Evolutionary conservation across 2,329 filamentous ascomycete species (phyloP).

Genomic region (Colletotrichum musae): DNA sequence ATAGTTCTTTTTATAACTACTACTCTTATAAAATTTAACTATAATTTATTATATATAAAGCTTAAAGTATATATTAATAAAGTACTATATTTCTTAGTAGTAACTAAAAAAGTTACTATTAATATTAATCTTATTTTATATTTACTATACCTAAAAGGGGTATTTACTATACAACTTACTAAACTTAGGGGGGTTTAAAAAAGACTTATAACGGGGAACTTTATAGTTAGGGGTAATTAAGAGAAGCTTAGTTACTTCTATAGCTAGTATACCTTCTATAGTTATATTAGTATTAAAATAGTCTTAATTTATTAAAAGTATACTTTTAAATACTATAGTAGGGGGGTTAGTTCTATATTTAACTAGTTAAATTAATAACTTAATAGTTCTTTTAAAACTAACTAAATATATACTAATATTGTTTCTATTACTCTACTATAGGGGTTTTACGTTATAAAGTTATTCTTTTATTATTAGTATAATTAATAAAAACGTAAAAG

Average conservation of each 20-base stretch:
- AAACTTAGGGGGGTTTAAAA: background rate
- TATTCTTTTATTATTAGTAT: slow-evolving; percentile 16
- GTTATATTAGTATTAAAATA: background rate
- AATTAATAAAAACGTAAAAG: slow-evolving; percentile 3
- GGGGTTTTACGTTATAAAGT: background rate
- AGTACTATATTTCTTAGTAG: background rate
- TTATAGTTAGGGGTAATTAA: background rate
- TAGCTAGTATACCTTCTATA: background rate
- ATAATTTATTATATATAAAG: background rate
- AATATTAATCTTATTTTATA: background rate
- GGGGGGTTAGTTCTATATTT: background rate
- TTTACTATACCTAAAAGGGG: background rate
- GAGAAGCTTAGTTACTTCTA: background rate
- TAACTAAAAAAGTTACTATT: background rate
- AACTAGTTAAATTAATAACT: background rate
- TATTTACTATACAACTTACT: background rate
- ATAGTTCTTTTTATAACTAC: background rate
- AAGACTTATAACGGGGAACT: background rate
- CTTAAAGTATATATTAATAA: background rate
- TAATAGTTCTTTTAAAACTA: no score
- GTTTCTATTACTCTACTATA: no score
- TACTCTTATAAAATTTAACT: background rate
- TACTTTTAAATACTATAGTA: background rate
- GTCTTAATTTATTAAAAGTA: no score
- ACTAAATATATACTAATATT: no score